These are phyloP conservation scores for Plasmodium ovale DNA, from an alignment of 169 alveolate species.

Conservation along the genomic window DNA sequence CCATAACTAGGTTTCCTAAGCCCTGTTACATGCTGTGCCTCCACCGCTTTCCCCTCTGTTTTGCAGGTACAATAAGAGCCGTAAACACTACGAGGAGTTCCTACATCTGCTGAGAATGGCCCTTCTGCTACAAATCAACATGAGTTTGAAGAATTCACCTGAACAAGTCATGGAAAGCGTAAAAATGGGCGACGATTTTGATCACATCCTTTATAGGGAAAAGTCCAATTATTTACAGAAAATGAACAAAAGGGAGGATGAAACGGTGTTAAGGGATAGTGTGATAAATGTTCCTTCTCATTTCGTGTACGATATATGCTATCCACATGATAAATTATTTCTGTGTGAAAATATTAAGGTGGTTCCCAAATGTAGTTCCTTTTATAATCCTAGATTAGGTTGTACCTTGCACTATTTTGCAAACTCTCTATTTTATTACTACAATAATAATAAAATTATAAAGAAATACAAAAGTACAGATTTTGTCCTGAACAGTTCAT, in stretches of 20 bases:
- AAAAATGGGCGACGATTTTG: slow-evolving; percentile 33
- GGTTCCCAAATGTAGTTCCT: not conserved
- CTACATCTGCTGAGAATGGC: slow-evolving; percentile 23
- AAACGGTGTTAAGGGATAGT: not conserved
- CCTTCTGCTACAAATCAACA: slow-evolving; percentile 24
- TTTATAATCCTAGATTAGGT: slow-evolving; percentile 29
- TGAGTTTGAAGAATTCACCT: slow-evolving; percentile 13
- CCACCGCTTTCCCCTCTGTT: not conserved
- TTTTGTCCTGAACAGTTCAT: slow-evolving; percentile 26
- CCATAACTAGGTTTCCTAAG: too few relatives aligned
- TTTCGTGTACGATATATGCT: slow-evolving; percentile 53
- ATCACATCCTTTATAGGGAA: slow-evolving; percentile 1
- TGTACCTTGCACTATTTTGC: slow-evolving; percentile 42
- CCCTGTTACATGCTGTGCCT: too few relatives aligned
- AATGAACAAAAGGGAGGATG: slow-evolving; percentile 9
- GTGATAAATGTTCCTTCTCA: not conserved
- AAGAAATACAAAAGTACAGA: slow-evolving; percentile 10
- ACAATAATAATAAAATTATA: slow-evolving; percentile 24
- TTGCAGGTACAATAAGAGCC: slow-evolving; percentile 46
- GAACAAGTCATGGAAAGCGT: slow-evolving; percentile 13
- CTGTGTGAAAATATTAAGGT: not conserved
- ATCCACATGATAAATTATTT: slow-evolving; percentile 38
- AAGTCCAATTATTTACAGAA: too few relatives aligned
- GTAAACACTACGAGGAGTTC: slow-evolving; percentile 15
- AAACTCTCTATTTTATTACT: slow-evolving; percentile 44